Evolutionary conservation across 495 filamentous ascomycete genomes (phyloP).

Genomic region (Neurospora sp.): DNA sequence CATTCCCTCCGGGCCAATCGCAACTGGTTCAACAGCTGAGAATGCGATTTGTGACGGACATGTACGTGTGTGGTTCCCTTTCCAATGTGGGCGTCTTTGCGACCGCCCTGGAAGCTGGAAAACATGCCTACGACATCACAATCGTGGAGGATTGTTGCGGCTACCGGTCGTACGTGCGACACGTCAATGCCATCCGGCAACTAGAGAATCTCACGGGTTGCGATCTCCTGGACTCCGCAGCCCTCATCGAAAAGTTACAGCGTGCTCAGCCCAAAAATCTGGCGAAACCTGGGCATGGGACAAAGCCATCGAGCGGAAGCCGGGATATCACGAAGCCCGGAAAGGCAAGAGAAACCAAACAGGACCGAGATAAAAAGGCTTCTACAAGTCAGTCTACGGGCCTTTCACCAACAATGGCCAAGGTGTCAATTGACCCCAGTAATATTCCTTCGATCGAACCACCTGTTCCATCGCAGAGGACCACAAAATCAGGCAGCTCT

Average conservation of each 20-base stretch:
- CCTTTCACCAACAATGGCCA: slow-evolving; percentile 21
- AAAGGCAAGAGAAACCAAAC: neutral
- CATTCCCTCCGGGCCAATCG: slow-evolving; percentile 46
- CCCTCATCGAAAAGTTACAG: slow-evolving; percentile 39
- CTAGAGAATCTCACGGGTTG: slow-evolving; percentile 71
- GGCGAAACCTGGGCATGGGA: neutral
- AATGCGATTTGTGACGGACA: slow-evolving; percentile 69
- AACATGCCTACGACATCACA: slow-evolving; percentile 74
- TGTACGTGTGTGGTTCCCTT: slow-evolving; percentile 86
- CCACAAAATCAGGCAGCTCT: slow-evolving; percentile 3
- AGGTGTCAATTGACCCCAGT: slow-evolving; percentile 10
- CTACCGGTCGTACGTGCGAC: slow-evolving; percentile 60
- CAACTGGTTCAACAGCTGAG: slow-evolving; percentile 60
- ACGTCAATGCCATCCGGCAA: slow-evolving; percentile 64
- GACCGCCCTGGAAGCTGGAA: slow-evolving; percentile 82
- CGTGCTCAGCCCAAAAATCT: slow-evolving; percentile 5
- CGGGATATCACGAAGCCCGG: neutral
- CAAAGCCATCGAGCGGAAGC: neutral
- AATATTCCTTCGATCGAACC: slow-evolving; percentile 1
- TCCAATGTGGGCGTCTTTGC: slow-evolving; percentile 87
- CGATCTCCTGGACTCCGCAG: slow-evolving; percentile 46
- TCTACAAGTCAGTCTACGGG: slow-evolving; percentile 10
- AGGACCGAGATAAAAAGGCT: neutral
- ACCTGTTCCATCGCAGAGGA: neutral
- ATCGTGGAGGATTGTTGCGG: slow-evolving; percentile 86